Evolutionary conservation across 2,329 filamentous ascomycete species (phyloP).

Genomic region (Rhytidhysteron rufulum): DNA sequence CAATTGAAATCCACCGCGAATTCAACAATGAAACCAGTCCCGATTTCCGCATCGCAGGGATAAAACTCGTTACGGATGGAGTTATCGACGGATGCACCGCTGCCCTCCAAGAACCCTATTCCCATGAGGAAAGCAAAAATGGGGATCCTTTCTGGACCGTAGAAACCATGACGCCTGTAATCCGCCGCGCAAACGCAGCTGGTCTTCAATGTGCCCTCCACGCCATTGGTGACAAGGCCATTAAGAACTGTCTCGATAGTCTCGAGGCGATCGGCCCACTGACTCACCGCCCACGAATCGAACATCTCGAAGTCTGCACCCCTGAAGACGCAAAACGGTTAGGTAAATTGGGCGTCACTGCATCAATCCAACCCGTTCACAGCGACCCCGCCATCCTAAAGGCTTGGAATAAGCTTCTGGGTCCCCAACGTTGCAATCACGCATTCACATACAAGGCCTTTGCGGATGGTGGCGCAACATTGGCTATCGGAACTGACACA

Average conservation of each 20-base stretch:
- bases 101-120: slow-evolving; percentile 57
- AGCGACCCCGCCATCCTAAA: slow-evolving; percentile 67
- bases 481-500: too few relatives aligned
- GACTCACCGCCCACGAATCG: slow-evolving; percentile 57
- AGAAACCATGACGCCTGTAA: slow-evolving; percentile 51
- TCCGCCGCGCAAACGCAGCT: slow-evolving; percentile 51
- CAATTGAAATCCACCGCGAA: slow-evolving; percentile 44
- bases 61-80: slow-evolving; percentile 64
- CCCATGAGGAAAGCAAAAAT: too few relatives aligned
- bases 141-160: slow-evolving; percentile 54
- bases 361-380: slow-evolving; percentile 90
- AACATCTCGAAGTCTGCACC: slow-evolving; percentile 60
- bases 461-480: too few relatives aligned
- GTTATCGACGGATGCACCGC: slow-evolving; percentile 65
- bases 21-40: slow-evolving; percentile 45
- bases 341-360: slow-evolving; percentile 64
- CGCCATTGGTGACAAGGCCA: slow-evolving; percentile 61
- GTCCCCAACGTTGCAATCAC: too few relatives aligned
- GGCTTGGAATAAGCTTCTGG: slow-evolving; percentile 58
- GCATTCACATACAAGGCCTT: too few relatives aligned
- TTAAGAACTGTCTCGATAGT: slow-evolving; percentile 55
- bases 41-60: slow-evolving; percentile 53
- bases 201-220: slow-evolving; percentile 61
- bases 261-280: slow-evolving; percentile 44
- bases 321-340: slow-evolving; percentile 54